Conservation (phyloP, 495 filamentous ascomycete genomes). For the Annulohypoxylon maeteangense region DNA sequence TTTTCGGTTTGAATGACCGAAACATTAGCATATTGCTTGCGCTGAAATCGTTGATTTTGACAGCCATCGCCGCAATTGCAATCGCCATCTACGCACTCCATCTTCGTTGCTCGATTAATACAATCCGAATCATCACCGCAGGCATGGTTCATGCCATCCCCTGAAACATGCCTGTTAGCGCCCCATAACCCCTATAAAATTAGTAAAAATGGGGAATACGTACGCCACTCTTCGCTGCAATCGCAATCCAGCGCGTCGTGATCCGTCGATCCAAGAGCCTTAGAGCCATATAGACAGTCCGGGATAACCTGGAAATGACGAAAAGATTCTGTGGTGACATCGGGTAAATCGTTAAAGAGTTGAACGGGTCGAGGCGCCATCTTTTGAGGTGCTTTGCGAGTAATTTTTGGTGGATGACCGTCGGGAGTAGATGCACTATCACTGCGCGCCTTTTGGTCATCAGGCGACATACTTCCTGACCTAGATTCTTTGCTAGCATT, state of each 20-base stretch:
- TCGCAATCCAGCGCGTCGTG: conserved; percentile 94
- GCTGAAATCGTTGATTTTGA: conserved; percentile 96
- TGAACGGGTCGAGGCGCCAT: conserved; percentile 65
- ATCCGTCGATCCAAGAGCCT: conserved; percentile 88
- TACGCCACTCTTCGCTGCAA: conserved; percentile 95
- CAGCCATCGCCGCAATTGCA: conserved; percentile 89
- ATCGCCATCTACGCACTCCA: conserved; percentile 86
- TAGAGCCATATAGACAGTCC: conserved; percentile 87
- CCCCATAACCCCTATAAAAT: conserved; percentile 26
- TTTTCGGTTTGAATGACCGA: conserved; percentile 97
- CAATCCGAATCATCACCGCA: conserved; percentile 98
- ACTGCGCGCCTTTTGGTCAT: conserved; percentile 54
- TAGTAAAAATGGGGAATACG: conserved; percentile 55
- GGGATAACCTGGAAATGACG: conserved; percentile 81
- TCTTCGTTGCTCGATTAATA: conserved; percentile 97
- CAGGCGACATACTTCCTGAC: conserved; percentile 55
- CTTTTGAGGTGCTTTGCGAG: conserved; percentile 80
- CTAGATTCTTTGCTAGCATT: conserved; percentile 55
- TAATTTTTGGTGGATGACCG: conserved; percentile 72
- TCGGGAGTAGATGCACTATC: conserved; percentile 57
- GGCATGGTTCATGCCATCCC: conserved; percentile 77
- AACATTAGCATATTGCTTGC: conserved; percentile 87
- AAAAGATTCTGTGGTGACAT: conserved; percentile 79
- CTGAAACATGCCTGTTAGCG: conserved; percentile 60
- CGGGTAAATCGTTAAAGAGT: conserved; percentile 74